A percentile compares a stretch with the other conserved stretches of the same genome.
Evolutionary conservation across 139 green algal genomes (phyloP).

Genomic region (Chlamydomonas sp.): DNA sequence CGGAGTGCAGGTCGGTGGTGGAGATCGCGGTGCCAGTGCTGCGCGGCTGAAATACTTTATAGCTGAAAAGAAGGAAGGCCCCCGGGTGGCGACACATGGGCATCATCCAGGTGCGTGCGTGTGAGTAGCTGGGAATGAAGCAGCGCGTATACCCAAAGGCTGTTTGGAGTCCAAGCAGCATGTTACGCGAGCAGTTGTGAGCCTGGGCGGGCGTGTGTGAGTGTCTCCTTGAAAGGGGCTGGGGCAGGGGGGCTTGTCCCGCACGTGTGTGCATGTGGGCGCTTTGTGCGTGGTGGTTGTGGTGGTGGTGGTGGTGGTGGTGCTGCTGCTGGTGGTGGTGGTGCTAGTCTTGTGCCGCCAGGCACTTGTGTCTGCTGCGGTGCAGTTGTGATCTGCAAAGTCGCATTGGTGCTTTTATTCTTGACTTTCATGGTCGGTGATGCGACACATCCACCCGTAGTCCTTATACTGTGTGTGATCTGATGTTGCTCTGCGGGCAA

Average conservation of each 20-base stretch:
- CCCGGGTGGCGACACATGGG: constrained; percentile 35
- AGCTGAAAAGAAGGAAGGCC: too few relatives aligned
- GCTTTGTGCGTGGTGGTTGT: background rate
- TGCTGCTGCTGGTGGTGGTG: background rate
- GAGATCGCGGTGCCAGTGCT: too few relatives aligned
- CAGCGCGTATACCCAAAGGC: too few relatives aligned
- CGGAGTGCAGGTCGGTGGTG: too few relatives aligned
- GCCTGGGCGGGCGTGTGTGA: background rate
- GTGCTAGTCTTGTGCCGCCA: background rate
- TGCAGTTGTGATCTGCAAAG: background rate
- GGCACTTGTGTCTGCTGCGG: background rate
- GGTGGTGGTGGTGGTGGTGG: background rate
- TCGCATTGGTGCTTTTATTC: too few relatives aligned
- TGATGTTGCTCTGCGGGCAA: too few relatives aligned
- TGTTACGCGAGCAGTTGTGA: background rate
- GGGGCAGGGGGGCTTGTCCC: background rate
- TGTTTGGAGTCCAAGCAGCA: too few relatives aligned
- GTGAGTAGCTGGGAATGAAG: too few relatives aligned
- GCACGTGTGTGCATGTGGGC: background rate
- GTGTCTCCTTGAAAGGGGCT: background rate
- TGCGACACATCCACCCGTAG: too few relatives aligned
- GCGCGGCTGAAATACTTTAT: too few relatives aligned
- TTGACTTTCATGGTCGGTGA: too few relatives aligned
- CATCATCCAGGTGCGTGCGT: constrained; percentile 27
- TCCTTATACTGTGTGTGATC: too few relatives aligned